Evolutionary conservation across 306 rosid genomes (phyloP).

Genomic region (Cucurbita maxima): DNA sequence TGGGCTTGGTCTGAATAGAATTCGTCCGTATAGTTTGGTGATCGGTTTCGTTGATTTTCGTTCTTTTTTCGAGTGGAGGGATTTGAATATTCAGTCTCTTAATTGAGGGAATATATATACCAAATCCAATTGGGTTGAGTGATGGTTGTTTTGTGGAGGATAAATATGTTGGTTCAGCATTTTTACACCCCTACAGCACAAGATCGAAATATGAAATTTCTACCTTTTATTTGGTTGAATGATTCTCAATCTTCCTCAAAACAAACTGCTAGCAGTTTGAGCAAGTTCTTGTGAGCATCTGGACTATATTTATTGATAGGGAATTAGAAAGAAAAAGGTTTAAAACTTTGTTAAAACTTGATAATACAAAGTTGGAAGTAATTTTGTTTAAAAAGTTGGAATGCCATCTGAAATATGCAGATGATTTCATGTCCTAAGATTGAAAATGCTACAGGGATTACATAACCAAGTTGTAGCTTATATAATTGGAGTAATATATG

Average conservation of each 20-base stretch:
- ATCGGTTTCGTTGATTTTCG: background rate
- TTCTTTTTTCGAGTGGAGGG: no score
- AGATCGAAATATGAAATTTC: background rate
- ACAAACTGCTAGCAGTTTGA: background rate
- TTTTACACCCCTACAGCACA: no score
- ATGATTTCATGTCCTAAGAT: background rate
- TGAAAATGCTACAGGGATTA: background rate
- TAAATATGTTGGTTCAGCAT: background rate
- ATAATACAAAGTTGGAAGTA: background rate
- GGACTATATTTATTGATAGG: background rate
- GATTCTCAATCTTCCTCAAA: background rate
- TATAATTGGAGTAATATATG: constrained; percentile 14
- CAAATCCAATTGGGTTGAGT: background rate
- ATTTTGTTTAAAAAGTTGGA: background rate
- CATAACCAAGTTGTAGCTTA: constrained; percentile 2
- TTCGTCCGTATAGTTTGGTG: background rate
- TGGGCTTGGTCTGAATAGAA: background rate
- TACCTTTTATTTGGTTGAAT: background rate
- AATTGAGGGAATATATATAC: no score
- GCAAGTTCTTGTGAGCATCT: background rate
- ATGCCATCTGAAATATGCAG: background rate
- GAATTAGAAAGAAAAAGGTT: background rate
- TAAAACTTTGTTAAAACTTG: background rate
- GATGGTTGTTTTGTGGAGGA: no score
- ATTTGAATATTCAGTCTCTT: no score